Conservation (phyloP, 2,329 filamentous ascomycete genomes). For the Curvularia eragrostidis region DNA sequence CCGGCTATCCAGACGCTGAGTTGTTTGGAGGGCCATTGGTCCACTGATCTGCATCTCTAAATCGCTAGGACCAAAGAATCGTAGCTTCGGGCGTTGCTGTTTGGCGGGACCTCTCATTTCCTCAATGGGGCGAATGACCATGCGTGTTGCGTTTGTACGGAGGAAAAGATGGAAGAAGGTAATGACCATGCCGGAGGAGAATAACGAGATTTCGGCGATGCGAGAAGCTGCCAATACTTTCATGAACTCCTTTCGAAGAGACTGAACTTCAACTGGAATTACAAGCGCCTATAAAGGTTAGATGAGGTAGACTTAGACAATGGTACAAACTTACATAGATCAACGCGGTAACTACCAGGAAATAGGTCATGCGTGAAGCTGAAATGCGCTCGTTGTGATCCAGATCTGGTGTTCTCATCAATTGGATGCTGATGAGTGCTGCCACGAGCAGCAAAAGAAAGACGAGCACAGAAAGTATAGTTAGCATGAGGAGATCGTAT, state of each 20-base stretch:
- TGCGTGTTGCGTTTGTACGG: conserved; percentile 66
- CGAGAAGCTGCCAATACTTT: conserved; percentile 62
- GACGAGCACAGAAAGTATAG: conserved; percentile 60
- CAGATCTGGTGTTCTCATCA: conserved; percentile 63
- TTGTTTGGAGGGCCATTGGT: conserved; percentile 44
- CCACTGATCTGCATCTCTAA: conserved; percentile 52
- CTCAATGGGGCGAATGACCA: conserved; percentile 60
- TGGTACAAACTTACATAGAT: conserved; percentile 58
- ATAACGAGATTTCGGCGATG: conserved; percentile 70
- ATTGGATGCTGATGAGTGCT: conserved; percentile 63
- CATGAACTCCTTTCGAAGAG: conserved; percentile 53
- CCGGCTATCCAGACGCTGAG: conserved; percentile 43
- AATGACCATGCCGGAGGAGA: conserved; percentile 69
- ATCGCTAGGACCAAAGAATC: conserved; percentile 55
- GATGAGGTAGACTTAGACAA: neutral
- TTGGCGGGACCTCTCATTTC: conserved; percentile 50
- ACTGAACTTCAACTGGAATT: conserved; percentile 68
- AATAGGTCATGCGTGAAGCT: conserved; percentile 74
- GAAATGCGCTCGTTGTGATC: conserved; percentile 66
- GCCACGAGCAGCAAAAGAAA: conserved; percentile 59
- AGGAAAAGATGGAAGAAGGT: conserved; percentile 72
- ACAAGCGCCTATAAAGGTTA: conserved; percentile 56
- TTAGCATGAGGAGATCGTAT: conserved; percentile 66
- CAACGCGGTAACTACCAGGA: conserved; percentile 64
- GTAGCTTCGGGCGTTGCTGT: conserved; percentile 58